Evolutionary conservation across 2,329 filamentous ascomycete species (phyloP).

Genomic region (Sporothrix luriei): DNA sequence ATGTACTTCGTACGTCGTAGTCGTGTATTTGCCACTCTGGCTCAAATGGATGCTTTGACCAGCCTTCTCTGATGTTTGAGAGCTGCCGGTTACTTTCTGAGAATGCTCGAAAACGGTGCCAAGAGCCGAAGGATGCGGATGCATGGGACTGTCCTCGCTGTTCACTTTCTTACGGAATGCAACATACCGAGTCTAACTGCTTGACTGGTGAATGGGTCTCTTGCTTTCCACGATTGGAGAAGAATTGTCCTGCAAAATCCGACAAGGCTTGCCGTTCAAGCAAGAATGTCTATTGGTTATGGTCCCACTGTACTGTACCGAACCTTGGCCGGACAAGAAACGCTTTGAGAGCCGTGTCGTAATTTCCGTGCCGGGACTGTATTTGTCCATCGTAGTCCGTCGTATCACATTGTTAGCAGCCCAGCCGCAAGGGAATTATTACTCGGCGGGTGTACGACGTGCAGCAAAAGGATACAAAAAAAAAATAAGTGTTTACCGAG

Average conservation of each 20-base stretch:
- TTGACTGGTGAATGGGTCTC: not conserved
- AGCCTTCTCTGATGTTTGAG: not conserved
- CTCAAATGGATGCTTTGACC: no score
- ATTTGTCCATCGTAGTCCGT: not conserved
- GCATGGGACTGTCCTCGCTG: not conserved
- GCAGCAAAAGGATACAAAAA: not conserved
- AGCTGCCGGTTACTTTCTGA: not conserved
- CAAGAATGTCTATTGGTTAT: not conserved
- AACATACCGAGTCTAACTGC: constrained; percentile 6
- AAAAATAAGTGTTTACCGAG: no score
- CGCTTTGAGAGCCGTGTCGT: not conserved
- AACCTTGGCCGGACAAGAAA: not conserved
- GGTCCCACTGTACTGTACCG: no score
- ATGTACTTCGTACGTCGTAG: no score
- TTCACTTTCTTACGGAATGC: not conserved
- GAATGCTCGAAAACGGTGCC: not conserved
- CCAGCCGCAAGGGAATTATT: not conserved
- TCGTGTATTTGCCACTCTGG: no score
- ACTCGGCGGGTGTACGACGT: not conserved
- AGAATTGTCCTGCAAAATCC: not conserved
- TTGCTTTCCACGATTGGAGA: not conserved
- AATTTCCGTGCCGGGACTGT: not conserved
- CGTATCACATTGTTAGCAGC: not conserved
- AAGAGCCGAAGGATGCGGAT: not conserved
- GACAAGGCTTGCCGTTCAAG: not conserved